These are phyloP conservation scores for Podospora pseudocomata DNA, from an alignment of 495 filamentous ascomycete species.

Conservation along the genomic window DNA sequence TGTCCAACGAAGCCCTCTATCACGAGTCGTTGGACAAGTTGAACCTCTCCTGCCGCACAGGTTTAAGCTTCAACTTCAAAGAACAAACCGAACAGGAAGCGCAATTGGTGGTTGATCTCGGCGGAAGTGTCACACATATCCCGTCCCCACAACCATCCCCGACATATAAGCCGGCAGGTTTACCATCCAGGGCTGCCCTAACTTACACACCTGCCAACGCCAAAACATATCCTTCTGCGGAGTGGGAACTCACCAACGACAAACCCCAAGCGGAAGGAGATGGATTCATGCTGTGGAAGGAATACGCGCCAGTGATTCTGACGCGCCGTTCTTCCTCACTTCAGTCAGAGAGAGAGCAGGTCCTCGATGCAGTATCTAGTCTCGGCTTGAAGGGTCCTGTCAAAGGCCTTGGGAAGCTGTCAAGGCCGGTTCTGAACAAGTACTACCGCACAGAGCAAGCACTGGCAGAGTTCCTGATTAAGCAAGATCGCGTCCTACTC, in stretches of 20 bases:
- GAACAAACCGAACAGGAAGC: background rate
- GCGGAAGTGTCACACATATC: slow-evolving; percentile 2
- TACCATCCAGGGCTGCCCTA: background rate
- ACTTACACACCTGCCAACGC: background rate
- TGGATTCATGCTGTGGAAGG: slow-evolving; percentile 2
- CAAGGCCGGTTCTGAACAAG: slow-evolving; percentile 7
- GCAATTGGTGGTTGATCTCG: slow-evolving; percentile 1
- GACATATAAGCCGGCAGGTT: background rate
- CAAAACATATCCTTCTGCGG: background rate
- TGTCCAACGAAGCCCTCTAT: background rate
- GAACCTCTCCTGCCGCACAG: background rate
- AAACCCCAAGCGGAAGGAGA: background rate
- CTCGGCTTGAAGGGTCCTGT: background rate
- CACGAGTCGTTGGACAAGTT: slow-evolving; percentile 1
- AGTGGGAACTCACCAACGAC: too few species aligned
- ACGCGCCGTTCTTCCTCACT: background rate
- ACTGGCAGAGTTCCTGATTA: background rate
- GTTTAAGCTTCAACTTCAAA: background rate
- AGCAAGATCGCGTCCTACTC: slow-evolving; percentile 9
- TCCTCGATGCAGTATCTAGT: slow-evolving; percentile 3
- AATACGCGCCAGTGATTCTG: background rate
- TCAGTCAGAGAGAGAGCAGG: background rate
- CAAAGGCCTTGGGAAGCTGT: slow-evolving; percentile 2
- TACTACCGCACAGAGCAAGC: slow-evolving; percentile 5
- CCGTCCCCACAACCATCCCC: background rate